A percentile compares a stretch with the other conserved stretches of the same genome.
Evolutionary conservation across 345 rosid species (phyloP).

Genomic region (Eucalyptus coolabah): DNA sequence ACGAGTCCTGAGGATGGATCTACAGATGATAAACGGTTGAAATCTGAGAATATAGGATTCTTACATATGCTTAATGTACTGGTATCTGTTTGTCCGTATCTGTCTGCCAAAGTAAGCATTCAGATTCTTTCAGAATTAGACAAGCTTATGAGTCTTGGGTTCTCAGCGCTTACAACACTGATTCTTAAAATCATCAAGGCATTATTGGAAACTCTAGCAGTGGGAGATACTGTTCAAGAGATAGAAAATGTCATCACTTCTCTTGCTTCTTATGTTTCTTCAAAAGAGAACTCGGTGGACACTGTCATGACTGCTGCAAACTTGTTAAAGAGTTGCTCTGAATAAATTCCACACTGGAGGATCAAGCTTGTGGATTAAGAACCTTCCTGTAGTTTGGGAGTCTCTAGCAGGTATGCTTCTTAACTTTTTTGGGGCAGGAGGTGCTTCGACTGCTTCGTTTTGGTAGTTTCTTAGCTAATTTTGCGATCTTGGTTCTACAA

Average conservation of each 20-base stretch:
- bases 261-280: too few relatives aligned
- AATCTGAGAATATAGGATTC: conserved; percentile 45
- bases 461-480: background rate
- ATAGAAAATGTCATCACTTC: too few relatives aligned
- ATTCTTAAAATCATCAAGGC: conserved; percentile 6
- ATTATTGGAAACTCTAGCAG: background rate
- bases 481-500: background rate
- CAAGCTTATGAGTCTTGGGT: conserved; percentile 35
- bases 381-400: conserved; percentile 33
- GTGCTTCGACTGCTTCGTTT: background rate
- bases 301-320: too few relatives aligned
- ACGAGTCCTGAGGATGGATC: conserved; percentile 20
- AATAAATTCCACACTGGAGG: background rate
- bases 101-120: conserved; percentile 32
- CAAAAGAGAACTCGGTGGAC: too few relatives aligned
- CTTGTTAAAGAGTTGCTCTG: too few relatives aligned
- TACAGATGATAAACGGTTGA: conserved; percentile 21
- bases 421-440: background rate
- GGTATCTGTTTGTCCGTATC: conserved; percentile 37
- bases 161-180: conserved; percentile 43
- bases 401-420: conserved; percentile 45
- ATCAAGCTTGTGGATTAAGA: conserved; percentile 25
- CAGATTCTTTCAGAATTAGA: conserved; percentile 32
- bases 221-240: too few relatives aligned
- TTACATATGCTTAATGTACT: conserved; percentile 63